Evolutionary conservation across 225 moss, liverwort and hornwort genomes (phyloP).

Genomic region (Pseudoscleropodium purum): DNA sequence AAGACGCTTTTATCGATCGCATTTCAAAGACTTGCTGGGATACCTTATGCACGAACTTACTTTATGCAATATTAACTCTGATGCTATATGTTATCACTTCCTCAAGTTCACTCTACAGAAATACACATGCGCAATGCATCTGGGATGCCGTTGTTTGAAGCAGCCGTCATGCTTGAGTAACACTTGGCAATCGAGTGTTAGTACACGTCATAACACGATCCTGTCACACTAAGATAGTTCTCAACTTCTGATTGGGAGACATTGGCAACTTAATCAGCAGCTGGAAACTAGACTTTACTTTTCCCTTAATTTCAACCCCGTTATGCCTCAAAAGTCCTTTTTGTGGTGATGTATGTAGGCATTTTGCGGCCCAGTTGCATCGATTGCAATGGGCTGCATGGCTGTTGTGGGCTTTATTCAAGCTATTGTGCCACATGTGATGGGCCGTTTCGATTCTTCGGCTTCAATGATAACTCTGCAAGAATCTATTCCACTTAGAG

Average conservation of each 20-base stretch:
- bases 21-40: neutral
- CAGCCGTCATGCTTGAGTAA: neutral
- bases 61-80: neutral
- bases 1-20: neutral
- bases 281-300: neutral
- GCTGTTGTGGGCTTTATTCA: slow-evolving; percentile 58
- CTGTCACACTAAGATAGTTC: neutral
- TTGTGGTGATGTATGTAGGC: slow-evolving; percentile 35
- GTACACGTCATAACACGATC: neutral
- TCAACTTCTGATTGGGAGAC: neutral
- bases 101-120: neutral
- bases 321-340: neutral
- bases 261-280: neutral
- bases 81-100: neutral
- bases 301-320: neutral
- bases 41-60: neutral
- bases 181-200: neutral
- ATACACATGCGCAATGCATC: neutral
- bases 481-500: slow-evolving; percentile 15
- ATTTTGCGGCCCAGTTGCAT: slow-evolving; percentile 62
- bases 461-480: neutral
- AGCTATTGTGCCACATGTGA: slow-evolving; percentile 23
- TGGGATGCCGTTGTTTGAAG: neutral
- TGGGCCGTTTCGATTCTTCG: slow-evolving; percentile 13
- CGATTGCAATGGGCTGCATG: slow-evolving; percentile 65